A percentile compares a stretch with the other conserved stretches of the same genome.
Evolutionary conservation across 345 rosid genomes (phyloP).

Genomic region (Raphanus raphanistrum): DNA sequence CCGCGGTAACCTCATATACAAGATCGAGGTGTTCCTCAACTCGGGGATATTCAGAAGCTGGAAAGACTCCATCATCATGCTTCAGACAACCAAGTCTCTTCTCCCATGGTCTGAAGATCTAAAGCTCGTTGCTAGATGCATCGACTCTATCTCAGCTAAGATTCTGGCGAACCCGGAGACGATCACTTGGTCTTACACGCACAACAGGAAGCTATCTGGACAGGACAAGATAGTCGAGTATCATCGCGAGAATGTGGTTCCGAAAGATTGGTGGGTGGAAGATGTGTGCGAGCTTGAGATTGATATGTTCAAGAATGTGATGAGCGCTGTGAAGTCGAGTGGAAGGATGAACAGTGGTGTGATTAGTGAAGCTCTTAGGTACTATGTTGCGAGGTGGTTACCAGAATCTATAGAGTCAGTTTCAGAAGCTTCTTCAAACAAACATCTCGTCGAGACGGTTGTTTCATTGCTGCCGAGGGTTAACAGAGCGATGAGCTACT

Average conservation of each 20-base stretch:
- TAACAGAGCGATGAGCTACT: constrained; percentile 47
- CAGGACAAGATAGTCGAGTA: constrained; percentile 49
- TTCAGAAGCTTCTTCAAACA: constrained; percentile 54
- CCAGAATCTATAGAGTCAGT: constrained; percentile 68
- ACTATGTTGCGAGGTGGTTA: constrained; percentile 78
- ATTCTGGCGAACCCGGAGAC: constrained; percentile 68
- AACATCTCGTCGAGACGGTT: constrained; percentile 66
- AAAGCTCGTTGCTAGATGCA: constrained; percentile 79
- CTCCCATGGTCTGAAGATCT: constrained; percentile 88
- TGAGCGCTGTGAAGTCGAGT: constrained; percentile 64
- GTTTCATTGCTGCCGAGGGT: constrained; percentile 67
- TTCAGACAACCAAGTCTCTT: constrained; percentile 76
- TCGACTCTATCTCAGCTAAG: constrained; percentile 85
- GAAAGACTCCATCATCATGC: constrained; percentile 94
- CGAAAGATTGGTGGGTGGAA: constrained; percentile 98
- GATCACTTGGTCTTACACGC: constrained; percentile 85
- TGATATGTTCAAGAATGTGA: constrained; percentile 68
- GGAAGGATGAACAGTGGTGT: constrained; percentile 69
- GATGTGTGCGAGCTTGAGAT: constrained; percentile 83
- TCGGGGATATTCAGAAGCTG: constrained; percentile 85
- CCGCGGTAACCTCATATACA: constrained; percentile 73
- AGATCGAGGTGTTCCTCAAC: constrained; percentile 82
- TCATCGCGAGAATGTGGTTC: constrained; percentile 48
- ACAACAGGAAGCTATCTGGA: constrained; percentile 65
- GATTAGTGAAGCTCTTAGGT: constrained; percentile 75